Evolutionary conservation across 257 asterid genomes (phyloP), one percentile per base, ranked within the genome.

Genomic region (Osmanthus fragrans): DNA sequence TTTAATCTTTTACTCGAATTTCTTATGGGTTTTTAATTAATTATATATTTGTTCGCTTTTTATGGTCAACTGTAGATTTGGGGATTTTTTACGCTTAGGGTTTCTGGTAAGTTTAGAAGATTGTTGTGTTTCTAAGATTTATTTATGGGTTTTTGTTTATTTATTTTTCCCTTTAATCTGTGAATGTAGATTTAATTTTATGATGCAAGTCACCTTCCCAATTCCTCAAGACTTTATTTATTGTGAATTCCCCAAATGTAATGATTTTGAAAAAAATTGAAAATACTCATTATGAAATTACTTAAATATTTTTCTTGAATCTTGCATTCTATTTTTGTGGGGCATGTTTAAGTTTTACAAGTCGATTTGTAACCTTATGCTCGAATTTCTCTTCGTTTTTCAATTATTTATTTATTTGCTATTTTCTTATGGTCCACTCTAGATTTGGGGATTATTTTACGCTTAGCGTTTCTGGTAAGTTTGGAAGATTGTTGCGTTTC

Each of bases 31-130:
- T 10, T 40, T 9, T 40, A 40, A 37, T 40, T 40, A 9, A 40
- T 40, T 9, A 40, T 23, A 45, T 66, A 15, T 13, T 71, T 47
- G 60, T 42, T 54, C 10, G 23, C 23, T 45, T 33, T 37, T 51
- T 66, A 18, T 40, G 68, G 40, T 51, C 73, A 37, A 21, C 49
- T 73, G 77, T 73, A 60, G 71, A 47, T 73, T 64, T 75, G 10
- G 51, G 33, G 42, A 74, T 73, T 70, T 15, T 72, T 47, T 73
- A 33, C 21, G 25, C 27, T 73, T 74, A 51, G 78, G 76, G 76
- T 2, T 77, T 73, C 18, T 58, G 64, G 23, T 54, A n/a, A 54
- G 9, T 72, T 73, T 40, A 12, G 49, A 4, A 66, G 72, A 70
- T 75, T 68, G 16, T 73, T 11, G 21, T 23, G 71, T 70, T 67